phyloP scores from a whole-genome alignment of 352 stramenopile genomes.

The Globisporangium solare region DNA sequence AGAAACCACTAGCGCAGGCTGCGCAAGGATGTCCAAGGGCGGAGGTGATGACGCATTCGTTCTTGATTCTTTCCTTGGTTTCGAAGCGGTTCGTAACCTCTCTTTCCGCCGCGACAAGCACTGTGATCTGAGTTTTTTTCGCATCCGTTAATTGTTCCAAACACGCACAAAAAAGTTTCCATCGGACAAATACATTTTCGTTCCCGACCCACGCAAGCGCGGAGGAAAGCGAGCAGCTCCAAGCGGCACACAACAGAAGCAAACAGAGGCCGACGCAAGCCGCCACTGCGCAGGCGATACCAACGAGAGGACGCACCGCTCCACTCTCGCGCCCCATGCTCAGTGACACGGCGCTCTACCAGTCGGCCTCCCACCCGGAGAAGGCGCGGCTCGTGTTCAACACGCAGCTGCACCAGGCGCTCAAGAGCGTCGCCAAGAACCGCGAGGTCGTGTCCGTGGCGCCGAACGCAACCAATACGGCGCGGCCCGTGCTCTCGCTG shows the following conservation, averaged over 20 bases:
- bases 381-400: constrained; percentile 66
- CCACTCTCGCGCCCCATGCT: constrained; percentile 15
- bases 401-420: constrained; percentile 66
- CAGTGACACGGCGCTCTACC: constrained; percentile 40
- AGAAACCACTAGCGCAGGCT: too few relatives aligned
- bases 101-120: too few relatives aligned
- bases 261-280: not conserved
- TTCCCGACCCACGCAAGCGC: too few relatives aligned
- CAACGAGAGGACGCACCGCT: not conserved
- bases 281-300: not conserved
- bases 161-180: too few relatives aligned
- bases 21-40: too few relatives aligned
- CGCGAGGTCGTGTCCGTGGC: constrained; percentile 40
- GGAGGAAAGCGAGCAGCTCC: not conserved
- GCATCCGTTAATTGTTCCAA: too few relatives aligned
- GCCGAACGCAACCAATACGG: constrained; percentile 20
- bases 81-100: too few relatives aligned
- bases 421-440: constrained; percentile 58
- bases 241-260: not conserved
- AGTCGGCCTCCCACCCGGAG: constrained; percentile 40
- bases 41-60: too few relatives aligned
- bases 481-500: constrained; percentile 30
- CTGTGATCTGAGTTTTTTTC: too few relatives aligned
- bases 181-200: too few relatives aligned
- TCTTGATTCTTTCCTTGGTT: too few relatives aligned